These are phyloP conservation scores for Chalara sp. DNA, from an alignment of 2,329 filamentous ascomycete species.

Conservation along the genomic window DNA sequence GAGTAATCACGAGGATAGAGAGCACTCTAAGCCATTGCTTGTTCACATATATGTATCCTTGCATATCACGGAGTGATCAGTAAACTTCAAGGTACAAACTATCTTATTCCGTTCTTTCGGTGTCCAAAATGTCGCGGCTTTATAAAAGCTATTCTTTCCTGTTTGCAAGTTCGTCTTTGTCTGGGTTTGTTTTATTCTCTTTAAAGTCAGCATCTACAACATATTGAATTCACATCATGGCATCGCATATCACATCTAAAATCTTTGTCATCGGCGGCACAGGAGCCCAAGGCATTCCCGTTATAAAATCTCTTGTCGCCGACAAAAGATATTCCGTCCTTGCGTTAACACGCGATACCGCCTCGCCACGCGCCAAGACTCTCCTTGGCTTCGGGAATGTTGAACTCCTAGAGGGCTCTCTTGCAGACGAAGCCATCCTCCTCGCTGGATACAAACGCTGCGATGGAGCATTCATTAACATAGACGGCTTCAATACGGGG, in stretches of 20 bases:
- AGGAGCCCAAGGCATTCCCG: slow-evolving; percentile 43
- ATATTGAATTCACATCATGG: background rate
- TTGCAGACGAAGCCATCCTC: slow-evolving; percentile 38
- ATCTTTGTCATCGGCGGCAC: slow-evolving; percentile 41
- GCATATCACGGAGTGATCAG: no score
- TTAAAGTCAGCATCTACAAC: no score
- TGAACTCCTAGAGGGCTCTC: slow-evolving; percentile 40
- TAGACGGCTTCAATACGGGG: slow-evolving; percentile 46
- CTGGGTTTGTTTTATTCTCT: no score
- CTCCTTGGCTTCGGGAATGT: slow-evolving; percentile 38
- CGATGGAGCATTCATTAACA: slow-evolving; percentile 46
- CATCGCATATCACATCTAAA: slow-evolving; percentile 11
- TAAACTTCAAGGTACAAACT: no score
- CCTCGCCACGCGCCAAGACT: slow-evolving; percentile 33
- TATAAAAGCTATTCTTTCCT: no score
- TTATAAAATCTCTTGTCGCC: slow-evolving; percentile 35
- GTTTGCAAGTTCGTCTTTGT: background rate
- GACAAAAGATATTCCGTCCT: slow-evolving; percentile 38
- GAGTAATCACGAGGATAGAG: no score
- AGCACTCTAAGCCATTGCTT: no score
- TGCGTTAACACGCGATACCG: slow-evolving; percentile 40
- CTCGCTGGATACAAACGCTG: slow-evolving; percentile 37
- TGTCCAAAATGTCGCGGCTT: no score
- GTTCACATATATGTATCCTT: no score
- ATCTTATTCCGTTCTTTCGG: no score